Conservation (phyloP, 1,284 basidiomycete genomes). For the Melampsora abietis-canadensis region DNA sequence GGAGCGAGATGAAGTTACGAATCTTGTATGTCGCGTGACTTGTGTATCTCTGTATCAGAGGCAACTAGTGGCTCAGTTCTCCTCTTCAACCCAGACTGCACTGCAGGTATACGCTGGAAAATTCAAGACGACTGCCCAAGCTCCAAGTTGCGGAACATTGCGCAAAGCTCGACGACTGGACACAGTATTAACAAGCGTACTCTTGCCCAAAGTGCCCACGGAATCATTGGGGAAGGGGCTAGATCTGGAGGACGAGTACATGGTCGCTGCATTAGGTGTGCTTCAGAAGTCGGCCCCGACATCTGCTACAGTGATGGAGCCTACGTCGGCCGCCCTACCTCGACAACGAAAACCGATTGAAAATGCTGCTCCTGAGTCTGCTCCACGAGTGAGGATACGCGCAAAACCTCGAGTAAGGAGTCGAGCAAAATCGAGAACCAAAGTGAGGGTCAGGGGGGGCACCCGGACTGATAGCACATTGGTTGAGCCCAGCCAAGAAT, state of each 20-base stretch:
- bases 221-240: conserved; percentile 13
- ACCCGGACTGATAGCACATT: conserved; percentile 4
- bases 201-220: conserved; percentile 21
- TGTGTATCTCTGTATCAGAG: neutral
- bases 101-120: conserved; percentile 35
- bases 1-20: conserved; percentile 26
- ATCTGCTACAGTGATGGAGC: conserved; percentile 5
- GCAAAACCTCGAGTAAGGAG: neutral
- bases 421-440: conserved; percentile 7
- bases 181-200: conserved; percentile 27
- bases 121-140: conserved; percentile 25
- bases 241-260: conserved; percentile 41
- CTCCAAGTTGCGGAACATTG: conserved; percentile 24
- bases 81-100: conserved; percentile 24
- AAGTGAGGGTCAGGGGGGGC: conserved; percentile 4
- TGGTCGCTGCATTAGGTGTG: conserved; percentile 29
- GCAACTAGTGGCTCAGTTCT: neutral
- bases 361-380: neutral
- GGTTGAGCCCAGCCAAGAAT: neutral
- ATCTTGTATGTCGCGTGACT: conserved; percentile 14
- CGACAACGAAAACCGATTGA: conserved; percentile 27
- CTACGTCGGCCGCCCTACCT: conserved; percentile 1
- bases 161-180: conserved; percentile 42
- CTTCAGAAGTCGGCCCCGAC: conserved; percentile 14
- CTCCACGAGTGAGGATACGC: neutral